Evolutionary conservation across 352 stramenopile genomes (phyloP).

Genomic region (Phytophthora crassamura): DNA sequence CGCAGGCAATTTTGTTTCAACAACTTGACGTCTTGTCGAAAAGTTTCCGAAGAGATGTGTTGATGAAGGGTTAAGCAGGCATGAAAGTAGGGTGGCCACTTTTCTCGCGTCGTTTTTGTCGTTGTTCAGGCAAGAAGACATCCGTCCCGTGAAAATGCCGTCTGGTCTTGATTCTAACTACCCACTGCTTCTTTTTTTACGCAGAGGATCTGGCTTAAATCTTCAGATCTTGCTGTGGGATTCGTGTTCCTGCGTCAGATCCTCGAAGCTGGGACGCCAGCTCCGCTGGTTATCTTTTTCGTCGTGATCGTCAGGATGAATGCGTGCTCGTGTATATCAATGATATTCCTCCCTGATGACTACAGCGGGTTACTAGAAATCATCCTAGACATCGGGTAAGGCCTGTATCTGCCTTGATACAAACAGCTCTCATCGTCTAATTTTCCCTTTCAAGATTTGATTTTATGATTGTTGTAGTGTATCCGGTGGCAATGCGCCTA

Average conservation of each 20-base stretch:
- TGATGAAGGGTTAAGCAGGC: neutral
- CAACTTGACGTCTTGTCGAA: neutral
- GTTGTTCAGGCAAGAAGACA: conserved; percentile 1
- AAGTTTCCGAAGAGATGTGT: neutral
- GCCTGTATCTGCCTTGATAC: neutral
- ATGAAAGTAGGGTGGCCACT: neutral
- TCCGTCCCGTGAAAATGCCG: conserved; percentile 4
- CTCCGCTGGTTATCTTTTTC: too few species aligned
- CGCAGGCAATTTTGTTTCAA: neutral
- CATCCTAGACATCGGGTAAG: conserved; percentile 8
- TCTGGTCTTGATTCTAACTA: neutral
- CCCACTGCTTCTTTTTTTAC: neutral
- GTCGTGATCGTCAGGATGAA: too few species aligned
- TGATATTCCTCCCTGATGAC: neutral
- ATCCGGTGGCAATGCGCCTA: conserved; percentile 38
- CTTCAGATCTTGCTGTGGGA: too few species aligned
- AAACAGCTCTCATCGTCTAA: neutral
- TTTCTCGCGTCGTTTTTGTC: neutral
- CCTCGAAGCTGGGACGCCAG: too few species aligned
- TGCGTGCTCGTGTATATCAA: too few species aligned
- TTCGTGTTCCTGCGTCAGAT: too few species aligned
- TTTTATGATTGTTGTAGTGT: conserved; percentile 35
- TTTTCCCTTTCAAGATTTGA: conserved; percentile 23
- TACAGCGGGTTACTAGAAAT: neutral
- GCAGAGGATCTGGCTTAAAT: neutral